Conservation (phyloP, 1,284 basidiomycete genomes). For the Pterulicium gracile region DNA sequence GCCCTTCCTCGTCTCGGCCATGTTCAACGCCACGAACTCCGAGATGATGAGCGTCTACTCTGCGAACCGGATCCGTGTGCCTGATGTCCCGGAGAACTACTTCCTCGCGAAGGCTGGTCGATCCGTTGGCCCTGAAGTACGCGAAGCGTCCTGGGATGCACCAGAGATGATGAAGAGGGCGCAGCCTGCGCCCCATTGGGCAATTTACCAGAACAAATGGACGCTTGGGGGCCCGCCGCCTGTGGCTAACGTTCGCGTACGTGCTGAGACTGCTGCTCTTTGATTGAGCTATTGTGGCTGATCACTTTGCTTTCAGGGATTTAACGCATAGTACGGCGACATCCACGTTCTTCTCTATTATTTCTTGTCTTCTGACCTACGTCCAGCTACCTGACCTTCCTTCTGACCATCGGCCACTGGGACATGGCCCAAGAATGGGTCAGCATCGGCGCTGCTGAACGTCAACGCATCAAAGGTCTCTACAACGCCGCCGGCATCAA, state of each 20-base stretch:
- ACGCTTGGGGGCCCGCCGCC: background rate
- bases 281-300: background rate
- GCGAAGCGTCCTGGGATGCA: no score
- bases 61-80: background rate
- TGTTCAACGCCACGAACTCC: background rate
- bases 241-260: background rate
- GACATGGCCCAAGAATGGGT: conserved; percentile 37
- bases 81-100: background rate
- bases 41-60: background rate
- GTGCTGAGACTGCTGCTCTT: background rate
- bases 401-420: conserved; percentile 35
- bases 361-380: background rate
- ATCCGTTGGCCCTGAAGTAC: no score
- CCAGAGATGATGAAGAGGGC: background rate
- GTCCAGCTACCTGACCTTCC: conserved; percentile 21
- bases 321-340: background rate
- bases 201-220: background rate
- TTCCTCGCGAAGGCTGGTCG: background rate
- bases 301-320: background rate
- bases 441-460: conserved; percentile 28
- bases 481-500: conserved; percentile 48
- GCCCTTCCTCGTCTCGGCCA: background rate
- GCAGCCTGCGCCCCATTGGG: background rate
- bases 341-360: background rate
- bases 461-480: conserved; percentile 31